Evolutionary conservation across 1,284 basidiomycete genomes (phyloP).

Genomic region (Cryptococcus depauperatus): DNA sequence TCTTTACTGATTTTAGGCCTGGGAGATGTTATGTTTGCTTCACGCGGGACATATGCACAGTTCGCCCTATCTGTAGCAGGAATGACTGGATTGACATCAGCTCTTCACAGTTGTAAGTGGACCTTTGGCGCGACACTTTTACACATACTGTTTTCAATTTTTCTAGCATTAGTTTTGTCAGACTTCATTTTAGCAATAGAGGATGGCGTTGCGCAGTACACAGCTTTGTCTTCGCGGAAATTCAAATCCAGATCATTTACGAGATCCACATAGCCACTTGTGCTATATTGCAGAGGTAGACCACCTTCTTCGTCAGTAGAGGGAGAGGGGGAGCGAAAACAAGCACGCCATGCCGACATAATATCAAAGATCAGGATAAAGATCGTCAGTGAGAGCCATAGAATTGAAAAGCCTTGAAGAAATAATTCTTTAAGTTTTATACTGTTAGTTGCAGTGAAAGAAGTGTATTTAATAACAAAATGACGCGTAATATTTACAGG

Average conservation of each 20-base stretch:
- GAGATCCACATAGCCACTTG: background rate
- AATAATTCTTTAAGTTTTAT: too few species aligned
- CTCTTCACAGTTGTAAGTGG: background rate
- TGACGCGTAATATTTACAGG: too few species aligned
- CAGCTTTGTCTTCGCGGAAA: slow-evolving; percentile 4
- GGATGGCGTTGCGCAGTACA: slow-evolving; percentile 6
- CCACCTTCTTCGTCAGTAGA: background rate
- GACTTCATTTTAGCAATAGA: slow-evolving; percentile 6
- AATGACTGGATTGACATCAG: background rate
- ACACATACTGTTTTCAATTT: slow-evolving; percentile 1
- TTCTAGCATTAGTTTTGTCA: background rate
- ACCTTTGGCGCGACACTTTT: background rate
- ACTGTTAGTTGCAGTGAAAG: too few species aligned
- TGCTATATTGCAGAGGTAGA: background rate
- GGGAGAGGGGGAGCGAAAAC: slow-evolving; percentile 9
- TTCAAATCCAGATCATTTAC: slow-evolving; percentile 5
- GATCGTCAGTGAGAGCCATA: too few species aligned
- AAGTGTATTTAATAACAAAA: too few species aligned
- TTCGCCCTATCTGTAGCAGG: background rate
- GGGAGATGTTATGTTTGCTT: background rate
- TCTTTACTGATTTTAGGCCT: background rate
- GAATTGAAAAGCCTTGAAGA: too few species aligned
- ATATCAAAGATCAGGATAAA: too few species aligned
- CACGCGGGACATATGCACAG: background rate
- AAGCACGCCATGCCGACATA: slow-evolving; percentile 6